phyloP scores from a whole-genome alignment of 2,329 filamentous ascomycete species.

The Cladorrhinum sp. region DNA sequence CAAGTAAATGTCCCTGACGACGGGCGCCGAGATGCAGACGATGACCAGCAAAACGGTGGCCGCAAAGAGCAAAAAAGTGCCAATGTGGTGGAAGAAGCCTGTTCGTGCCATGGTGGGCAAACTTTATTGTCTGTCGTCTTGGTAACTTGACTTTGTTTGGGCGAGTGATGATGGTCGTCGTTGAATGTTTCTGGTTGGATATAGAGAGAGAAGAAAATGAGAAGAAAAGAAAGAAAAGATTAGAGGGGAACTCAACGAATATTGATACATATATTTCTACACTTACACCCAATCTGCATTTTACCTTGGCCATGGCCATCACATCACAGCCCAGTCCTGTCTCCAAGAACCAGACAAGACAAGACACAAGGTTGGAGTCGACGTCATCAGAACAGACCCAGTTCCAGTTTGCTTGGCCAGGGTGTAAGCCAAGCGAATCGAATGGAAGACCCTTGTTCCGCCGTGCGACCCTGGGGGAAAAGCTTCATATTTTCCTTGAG shows the following conservation, averaged over 20 bases:
- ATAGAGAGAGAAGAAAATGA: background rate
- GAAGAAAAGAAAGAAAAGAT: conserved; percentile 4
- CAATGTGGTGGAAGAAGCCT: conserved; percentile 53
- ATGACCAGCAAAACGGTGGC: conserved; percentile 56
- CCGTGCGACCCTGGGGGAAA: background rate
- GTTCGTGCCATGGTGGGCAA: conserved; percentile 44
- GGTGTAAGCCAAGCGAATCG: background rate
- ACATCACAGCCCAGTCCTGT: too few species aligned
- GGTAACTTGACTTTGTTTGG: too few species aligned
- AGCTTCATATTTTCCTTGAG: background rate
- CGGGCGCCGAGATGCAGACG: conserved; percentile 56
- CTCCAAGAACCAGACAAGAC: too few species aligned
- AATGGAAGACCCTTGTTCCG: background rate
- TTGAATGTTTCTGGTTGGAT: background rate
- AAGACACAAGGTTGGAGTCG: background rate
- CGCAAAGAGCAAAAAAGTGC: conserved; percentile 55
- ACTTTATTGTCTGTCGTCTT: background rate
- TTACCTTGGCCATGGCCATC: background rate
- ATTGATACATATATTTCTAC: background rate
- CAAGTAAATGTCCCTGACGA: conserved; percentile 53
- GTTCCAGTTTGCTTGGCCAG: background rate
- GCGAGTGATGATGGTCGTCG: too few species aligned
- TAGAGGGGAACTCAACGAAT: background rate
- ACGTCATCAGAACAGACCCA: background rate
- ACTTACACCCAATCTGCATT: too few species aligned